Percentiles rank a stretch among this genome's conserved stretches.
Evolutionary conservation across 1,284 basidiomycete species (phyloP).

Genomic region (Microbotryomycetes sp.): DNA sequence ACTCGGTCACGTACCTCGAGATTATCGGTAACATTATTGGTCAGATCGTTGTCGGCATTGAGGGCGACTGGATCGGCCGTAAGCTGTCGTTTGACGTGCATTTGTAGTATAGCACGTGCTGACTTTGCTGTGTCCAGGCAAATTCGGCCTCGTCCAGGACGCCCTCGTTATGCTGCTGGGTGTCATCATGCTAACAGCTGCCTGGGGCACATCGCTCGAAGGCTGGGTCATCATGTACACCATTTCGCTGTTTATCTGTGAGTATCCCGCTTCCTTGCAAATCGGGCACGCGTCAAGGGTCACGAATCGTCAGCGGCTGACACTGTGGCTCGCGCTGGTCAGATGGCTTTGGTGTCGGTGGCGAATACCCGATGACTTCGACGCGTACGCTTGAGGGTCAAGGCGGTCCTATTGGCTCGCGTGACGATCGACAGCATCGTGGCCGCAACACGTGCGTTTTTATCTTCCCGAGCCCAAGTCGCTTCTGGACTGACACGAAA

Average conservation of each 20-base stretch:
- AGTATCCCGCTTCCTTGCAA: conserved; percentile 40
- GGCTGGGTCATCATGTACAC: conserved; percentile 53
- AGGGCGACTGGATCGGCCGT: conserved; percentile 52
- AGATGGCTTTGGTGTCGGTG: conserved; percentile 40
- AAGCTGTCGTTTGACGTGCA: too few relatives aligned
- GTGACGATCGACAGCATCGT: conserved; percentile 50
- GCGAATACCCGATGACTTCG: conserved; percentile 52
- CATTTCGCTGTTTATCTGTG: conserved; percentile 47
- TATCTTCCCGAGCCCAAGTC: conserved; percentile 50
- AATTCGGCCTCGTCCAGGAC: conserved; percentile 38
- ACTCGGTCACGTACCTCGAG: conserved; percentile 43
- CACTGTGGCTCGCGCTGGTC: too few relatives aligned
- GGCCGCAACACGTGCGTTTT: conserved; percentile 50
- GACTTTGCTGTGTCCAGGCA: too few relatives aligned
- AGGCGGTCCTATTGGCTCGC: conserved; percentile 41
- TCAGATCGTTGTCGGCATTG: conserved; percentile 50
- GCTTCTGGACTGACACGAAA: conserved; percentile 16
- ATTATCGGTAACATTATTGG: conserved; percentile 50
- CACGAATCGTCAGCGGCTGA: too few relatives aligned
- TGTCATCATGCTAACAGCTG: conserved; percentile 49
- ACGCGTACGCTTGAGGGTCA: conserved; percentile 48
- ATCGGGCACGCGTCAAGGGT: too few relatives aligned
- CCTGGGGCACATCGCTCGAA: conserved; percentile 48
- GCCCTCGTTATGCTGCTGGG: conserved; percentile 44
- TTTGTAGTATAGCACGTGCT: too few relatives aligned